Percentiles rank a stretch among this genome's conserved stretches.
These are phyloP conservation scores for Skeletonema costatum DNA, from an alignment of 108 stramenopile genomes.

Conservation along the genomic window DNA sequence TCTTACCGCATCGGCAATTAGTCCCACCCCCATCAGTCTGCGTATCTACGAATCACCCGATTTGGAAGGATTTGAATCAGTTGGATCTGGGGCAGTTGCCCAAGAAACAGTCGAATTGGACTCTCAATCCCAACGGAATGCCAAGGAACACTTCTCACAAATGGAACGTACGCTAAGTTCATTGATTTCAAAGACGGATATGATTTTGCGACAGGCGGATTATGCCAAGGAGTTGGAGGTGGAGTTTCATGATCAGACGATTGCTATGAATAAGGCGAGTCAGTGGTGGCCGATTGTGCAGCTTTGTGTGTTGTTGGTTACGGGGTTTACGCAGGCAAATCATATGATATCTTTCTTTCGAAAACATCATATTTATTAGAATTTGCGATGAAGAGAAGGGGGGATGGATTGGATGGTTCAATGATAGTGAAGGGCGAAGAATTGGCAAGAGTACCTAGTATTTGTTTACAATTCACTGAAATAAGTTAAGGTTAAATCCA, in stretches of 20 bases:
- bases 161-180: conserved; percentile 63
- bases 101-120: background rate
- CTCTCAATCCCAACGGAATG: conserved; percentile 44
- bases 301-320: conserved; percentile 70
- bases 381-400: background rate
- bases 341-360: conserved; percentile 84
- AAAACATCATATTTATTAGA: conserved; percentile 76
- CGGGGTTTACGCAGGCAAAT: conserved; percentile 84
- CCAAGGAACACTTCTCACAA: conserved; percentile 61
- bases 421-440: background rate
- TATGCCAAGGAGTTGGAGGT: conserved; percentile 75
- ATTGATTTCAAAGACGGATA: conserved; percentile 61
- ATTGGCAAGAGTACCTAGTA: background rate
- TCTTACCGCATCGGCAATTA: conserved; percentile 33
- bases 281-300: conserved; percentile 89
- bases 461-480: background rate
- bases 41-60: conserved; percentile 33
- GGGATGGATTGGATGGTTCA: background rate
- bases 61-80: conserved; percentile 45
- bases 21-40: conserved; percentile 33
- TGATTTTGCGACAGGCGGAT: conserved; percentile 72
- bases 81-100: conserved; percentile 15
- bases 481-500: background rate
- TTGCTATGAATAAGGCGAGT: conserved; percentile 76
- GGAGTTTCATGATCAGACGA: conserved; percentile 75